These are phyloP conservation scores for Fusarium sp. DNA, from an alignment of 2,329 filamentous ascomycete genomes.

Conservation along the genomic window DNA sequence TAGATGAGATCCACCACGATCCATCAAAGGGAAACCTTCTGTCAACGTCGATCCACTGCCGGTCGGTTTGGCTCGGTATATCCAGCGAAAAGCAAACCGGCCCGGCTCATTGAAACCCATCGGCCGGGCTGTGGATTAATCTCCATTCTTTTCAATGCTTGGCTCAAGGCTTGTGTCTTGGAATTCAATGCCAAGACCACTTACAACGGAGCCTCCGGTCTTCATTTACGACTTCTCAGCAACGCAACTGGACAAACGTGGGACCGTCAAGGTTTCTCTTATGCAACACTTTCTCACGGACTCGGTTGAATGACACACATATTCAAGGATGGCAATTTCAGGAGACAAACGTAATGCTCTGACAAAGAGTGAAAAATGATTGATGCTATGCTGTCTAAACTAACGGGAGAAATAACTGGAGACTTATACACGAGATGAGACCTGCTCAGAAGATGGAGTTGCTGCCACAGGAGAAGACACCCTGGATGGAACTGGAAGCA, in stretches of 20 bases:
- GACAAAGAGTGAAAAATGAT: constrained; percentile 28
- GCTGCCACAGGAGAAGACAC: constrained; percentile 50
- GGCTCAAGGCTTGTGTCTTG: constrained; percentile 21
- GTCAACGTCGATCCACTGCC: constrained; percentile 45
- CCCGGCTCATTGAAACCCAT: constrained; percentile 12
- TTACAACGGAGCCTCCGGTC: constrained; percentile 35
- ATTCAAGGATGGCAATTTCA: constrained; percentile 34
- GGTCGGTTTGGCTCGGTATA: constrained; percentile 26
- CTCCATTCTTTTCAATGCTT: constrained; percentile 4
- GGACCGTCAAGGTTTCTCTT: constrained; percentile 46
- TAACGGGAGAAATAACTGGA: constrained; percentile 30
- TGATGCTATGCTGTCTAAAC: constrained; percentile 30
- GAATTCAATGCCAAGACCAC: constrained; percentile 29
- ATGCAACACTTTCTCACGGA: constrained; percentile 43
- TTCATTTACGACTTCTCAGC: constrained; percentile 16
- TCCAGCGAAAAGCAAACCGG: constrained; percentile 11
- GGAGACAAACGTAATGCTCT: constrained; percentile 27
- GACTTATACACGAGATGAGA: constrained; percentile 14
- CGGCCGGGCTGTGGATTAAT: constrained; percentile 34
- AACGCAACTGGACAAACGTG: constrained; percentile 34
- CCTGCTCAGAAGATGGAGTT: constrained; percentile 49
- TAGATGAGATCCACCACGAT: constrained; percentile 44
- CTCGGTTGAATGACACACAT: constrained; percentile 37
- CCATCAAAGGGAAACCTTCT: constrained; percentile 45
- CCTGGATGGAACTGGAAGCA: constrained; percentile 43